A percentile compares a stretch with the other conserved stretches of the same genome.
Evolutionary conservation across 768 basidiomycete species (phyloP).

Genomic region (Botryobasidium botryosum): DNA sequence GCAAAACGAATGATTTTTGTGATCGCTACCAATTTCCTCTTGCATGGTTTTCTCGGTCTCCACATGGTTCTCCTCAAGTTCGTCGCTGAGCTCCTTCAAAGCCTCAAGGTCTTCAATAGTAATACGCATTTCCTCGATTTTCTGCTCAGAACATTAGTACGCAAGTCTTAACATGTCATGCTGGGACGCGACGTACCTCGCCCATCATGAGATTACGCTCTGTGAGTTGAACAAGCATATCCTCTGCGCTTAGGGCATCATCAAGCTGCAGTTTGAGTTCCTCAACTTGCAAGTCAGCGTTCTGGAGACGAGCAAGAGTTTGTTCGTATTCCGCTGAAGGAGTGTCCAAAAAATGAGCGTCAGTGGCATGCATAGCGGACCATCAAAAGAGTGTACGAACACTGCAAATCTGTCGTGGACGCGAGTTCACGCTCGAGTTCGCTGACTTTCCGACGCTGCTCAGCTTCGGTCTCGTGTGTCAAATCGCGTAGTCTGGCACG

Average conservation of each 20-base stretch:
- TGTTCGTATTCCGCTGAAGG: slow-evolving; percentile 59
- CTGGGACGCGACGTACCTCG: slow-evolving; percentile 39
- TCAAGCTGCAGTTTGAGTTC: slow-evolving; percentile 90
- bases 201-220: slow-evolving; percentile 84
- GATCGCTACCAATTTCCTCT: slow-evolving; percentile 61
- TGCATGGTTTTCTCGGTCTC: slow-evolving; percentile 86
- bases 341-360: not conserved
- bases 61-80: slow-evolving; percentile 89
- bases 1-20: not conserved
- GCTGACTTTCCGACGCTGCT: slow-evolving; percentile 57
- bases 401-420: slow-evolving; percentile 61
- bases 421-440: slow-evolving; percentile 86
- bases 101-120: slow-evolving; percentile 94
- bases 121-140: slow-evolving; percentile 95
- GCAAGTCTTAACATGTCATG: not conserved
- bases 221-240: slow-evolving; percentile 88
- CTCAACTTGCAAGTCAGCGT: slow-evolving; percentile 83
- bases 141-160: slow-evolving; percentile 28
- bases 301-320: slow-evolving; percentile 59
- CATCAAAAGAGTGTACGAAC: slow-evolving; percentile 23
- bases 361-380: not conserved
- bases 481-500: slow-evolving; percentile 62
- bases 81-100: slow-evolving; percentile 89
- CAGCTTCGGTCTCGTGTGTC: slow-evolving; percentile 72
- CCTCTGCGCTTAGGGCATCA: slow-evolving; percentile 87